Percentiles rank a stretch among this genome's conserved stretches.
Conservation (phyloP, 2,329 filamentous ascomycete species). For the Ophiostoma ips region DNA sequence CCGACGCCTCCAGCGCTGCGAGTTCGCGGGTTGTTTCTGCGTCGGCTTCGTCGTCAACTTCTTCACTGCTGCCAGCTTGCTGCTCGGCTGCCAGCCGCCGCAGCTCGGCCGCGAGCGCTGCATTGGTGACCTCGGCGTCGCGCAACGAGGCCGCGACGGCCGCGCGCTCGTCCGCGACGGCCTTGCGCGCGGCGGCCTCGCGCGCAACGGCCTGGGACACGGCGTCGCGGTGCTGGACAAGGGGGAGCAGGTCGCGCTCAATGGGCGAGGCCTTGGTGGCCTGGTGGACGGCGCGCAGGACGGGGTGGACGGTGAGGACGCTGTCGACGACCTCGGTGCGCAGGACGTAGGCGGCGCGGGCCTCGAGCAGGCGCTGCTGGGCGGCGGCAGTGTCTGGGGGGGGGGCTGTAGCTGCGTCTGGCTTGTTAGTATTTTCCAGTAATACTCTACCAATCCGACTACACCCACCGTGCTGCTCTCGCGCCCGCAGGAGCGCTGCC, state of each 20-base stretch:
- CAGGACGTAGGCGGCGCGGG: constrained; percentile 55
- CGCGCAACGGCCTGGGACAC: constrained; percentile 50
- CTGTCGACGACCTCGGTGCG: constrained; percentile 55
- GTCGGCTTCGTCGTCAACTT: constrained; percentile 22
- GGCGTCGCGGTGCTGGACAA: constrained; percentile 53
- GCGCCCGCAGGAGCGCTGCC: constrained; percentile 48
- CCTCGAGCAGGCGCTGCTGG: constrained; percentile 53
- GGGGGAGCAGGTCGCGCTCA: constrained; percentile 55
- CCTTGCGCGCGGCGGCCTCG: constrained; percentile 38
- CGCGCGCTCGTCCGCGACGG: constrained; percentile 38
- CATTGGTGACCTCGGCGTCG: constrained; percentile 44
- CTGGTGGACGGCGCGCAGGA: constrained; percentile 62
- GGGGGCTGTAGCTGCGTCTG: neutral
- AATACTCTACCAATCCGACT: too few species aligned
- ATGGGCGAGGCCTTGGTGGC: constrained; percentile 48
- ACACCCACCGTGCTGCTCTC: constrained; percentile 26
- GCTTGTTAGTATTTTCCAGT: neutral
- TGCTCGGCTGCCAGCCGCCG: constrained; percentile 35
- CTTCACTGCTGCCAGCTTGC: constrained; percentile 27
- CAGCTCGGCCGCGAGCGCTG: constrained; percentile 46
- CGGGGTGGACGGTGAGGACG: constrained; percentile 58
- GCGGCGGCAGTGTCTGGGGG: constrained; percentile 34
- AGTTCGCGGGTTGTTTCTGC: constrained; percentile 34
- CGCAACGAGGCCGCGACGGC: constrained; percentile 45
- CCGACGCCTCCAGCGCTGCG: constrained; percentile 39